Evolutionary conservation across 768 basidiomycete genomes (phyloP).

Genomic region (Amanita pseudoporphyria): DNA sequence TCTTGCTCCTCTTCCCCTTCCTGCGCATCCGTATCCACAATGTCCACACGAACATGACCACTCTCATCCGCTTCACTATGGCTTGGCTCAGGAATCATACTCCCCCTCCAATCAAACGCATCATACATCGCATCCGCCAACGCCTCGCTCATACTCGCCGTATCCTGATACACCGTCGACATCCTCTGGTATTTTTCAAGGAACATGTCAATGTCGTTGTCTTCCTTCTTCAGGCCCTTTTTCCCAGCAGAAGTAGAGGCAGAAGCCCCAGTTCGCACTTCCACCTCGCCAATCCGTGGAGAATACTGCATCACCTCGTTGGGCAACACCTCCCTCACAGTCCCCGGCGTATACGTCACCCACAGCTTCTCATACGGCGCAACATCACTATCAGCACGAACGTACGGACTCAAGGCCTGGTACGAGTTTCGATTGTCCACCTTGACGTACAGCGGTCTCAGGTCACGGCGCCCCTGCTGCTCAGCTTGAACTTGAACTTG

Average conservation of each 20-base stretch:
- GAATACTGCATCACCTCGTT: slow-evolving; percentile 36
- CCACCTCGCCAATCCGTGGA: slow-evolving; percentile 14
- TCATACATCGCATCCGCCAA: slow-evolving; percentile 35
- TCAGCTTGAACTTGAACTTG: background rate
- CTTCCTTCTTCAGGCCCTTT: slow-evolving; percentile 6
- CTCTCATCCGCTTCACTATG: slow-evolving; percentile 33
- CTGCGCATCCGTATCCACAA: background rate
- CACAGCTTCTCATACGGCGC: slow-evolving; percentile 38
- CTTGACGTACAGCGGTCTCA: slow-evolving; percentile 14
- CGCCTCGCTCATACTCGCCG: slow-evolving; percentile 54
- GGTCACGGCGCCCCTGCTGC: background rate
- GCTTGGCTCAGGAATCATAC: slow-evolving; percentile 3
- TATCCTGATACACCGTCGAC: slow-evolving; percentile 31
- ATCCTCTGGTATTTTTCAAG: slow-evolving; percentile 12
- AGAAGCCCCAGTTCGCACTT: background rate
- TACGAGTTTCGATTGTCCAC: slow-evolving; percentile 12
- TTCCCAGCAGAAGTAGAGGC: slow-evolving; percentile 11
- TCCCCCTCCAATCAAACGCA: background rate
- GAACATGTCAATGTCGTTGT: background rate
- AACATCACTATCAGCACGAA: slow-evolving; percentile 24
- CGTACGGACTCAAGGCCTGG: slow-evolving; percentile 1
- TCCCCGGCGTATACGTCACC: slow-evolving; percentile 36
- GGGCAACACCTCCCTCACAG: slow-evolving; percentile 34
- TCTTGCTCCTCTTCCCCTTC: slow-evolving; percentile 6
- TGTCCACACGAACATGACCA: slow-evolving; percentile 42